Conservation (phyloP, 495 filamentous ascomycete species). For the Neurospora cerealis region DNA sequence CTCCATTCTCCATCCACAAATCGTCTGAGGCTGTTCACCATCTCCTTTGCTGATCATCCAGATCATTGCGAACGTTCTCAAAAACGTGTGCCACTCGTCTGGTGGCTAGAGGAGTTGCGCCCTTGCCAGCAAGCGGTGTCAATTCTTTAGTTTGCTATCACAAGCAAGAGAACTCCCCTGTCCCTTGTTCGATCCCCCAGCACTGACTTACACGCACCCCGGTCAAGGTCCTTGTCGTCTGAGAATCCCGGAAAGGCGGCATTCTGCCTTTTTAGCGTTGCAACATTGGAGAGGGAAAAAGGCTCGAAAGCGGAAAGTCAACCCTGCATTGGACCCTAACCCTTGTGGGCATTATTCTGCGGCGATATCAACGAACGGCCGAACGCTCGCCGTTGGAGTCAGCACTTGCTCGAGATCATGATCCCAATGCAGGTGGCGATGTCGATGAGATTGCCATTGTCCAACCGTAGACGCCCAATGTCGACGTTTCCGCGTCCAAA, state of each 20-base stretch:
- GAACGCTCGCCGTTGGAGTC: background rate
- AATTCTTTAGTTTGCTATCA: background rate
- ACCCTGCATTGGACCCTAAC: background rate
- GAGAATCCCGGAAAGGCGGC: background rate
- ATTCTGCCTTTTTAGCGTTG: background rate
- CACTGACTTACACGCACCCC: background rate
- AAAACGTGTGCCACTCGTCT: background rate
- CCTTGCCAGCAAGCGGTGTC: background rate
- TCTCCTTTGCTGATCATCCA: background rate
- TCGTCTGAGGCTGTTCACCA: background rate
- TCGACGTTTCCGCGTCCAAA: background rate
- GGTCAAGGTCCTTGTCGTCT: background rate
- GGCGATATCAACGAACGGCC: background rate
- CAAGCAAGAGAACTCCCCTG: background rate
- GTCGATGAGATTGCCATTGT: background rate
- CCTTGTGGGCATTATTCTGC: background rate
- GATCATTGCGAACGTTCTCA: background rate
- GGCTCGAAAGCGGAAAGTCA: background rate
- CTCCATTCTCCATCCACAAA: background rate
- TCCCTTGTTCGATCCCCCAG: background rate
- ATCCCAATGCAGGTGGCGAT: background rate
- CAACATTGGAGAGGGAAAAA: background rate
- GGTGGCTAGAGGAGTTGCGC: background rate
- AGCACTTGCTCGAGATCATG: background rate
- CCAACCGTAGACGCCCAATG: background rate